Evolutionary conservation across 1,284 basidiomycete genomes (phyloP).

Genomic region (Leucocoprinus gongylophorus): DNA sequence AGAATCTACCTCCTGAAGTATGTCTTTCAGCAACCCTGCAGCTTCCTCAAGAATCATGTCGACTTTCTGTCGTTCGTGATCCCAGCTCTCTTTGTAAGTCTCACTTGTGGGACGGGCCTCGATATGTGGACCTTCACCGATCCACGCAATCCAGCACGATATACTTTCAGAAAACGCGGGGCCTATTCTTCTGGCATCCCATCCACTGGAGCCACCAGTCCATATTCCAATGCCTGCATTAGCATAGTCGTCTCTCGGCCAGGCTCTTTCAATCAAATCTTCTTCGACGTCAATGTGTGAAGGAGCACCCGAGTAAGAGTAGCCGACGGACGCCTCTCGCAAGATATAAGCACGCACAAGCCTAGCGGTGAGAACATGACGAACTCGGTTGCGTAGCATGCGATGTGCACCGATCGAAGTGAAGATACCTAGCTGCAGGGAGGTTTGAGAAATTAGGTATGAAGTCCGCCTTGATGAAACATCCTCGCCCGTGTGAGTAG

Average conservation of each 20-base stretch:
- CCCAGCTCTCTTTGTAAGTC: slow-evolving; percentile 13
- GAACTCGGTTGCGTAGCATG: slow-evolving; percentile 56
- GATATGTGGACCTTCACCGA: slow-evolving; percentile 15
- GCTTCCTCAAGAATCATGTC: slow-evolving; percentile 64
- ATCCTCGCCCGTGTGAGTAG: background rate
- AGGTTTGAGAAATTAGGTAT: slow-evolving; percentile 2
- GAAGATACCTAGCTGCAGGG: slow-evolving; percentile 28
- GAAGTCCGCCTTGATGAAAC: background rate
- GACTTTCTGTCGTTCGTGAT: slow-evolving; percentile 28
- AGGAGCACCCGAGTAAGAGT: slow-evolving; percentile 53
- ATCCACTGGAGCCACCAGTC: slow-evolving; percentile 35
- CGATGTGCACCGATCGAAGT: slow-evolving; percentile 60
- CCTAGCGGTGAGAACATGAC: slow-evolving; percentile 50
- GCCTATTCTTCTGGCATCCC: slow-evolving; percentile 58
- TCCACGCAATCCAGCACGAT: slow-evolving; percentile 48
- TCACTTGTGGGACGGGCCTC: slow-evolving; percentile 1
- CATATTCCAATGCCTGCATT: slow-evolving; percentile 22
- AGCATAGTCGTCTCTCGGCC: slow-evolving; percentile 52
- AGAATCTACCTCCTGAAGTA: slow-evolving; percentile 63
- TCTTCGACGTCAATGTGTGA: slow-evolving; percentile 50
- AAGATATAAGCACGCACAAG: slow-evolving; percentile 60
- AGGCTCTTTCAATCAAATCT: slow-evolving; percentile 62
- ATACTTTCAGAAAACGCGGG: slow-evolving; percentile 45
- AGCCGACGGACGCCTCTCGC: slow-evolving; percentile 43
- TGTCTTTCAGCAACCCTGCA: slow-evolving; percentile 59